These are phyloP conservation scores for Macaranga tanarius DNA, from an alignment of 441 rosid species.

Conservation along the genomic window DNA sequence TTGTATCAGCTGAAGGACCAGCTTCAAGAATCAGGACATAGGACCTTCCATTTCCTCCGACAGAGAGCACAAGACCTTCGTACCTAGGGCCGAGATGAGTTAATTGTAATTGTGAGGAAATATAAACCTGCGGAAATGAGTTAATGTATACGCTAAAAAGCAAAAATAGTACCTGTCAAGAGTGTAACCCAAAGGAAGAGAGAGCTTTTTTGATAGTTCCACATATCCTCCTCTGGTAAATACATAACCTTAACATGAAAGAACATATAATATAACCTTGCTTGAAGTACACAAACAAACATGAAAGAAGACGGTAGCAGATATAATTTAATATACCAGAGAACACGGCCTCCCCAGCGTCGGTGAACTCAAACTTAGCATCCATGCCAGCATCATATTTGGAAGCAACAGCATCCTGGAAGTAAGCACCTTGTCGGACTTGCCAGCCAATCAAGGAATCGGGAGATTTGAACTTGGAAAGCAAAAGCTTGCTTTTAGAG, in stretches of 20 bases:
- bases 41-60: constrained; percentile 97
- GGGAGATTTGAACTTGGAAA: constrained; percentile 72
- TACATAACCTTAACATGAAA: constrained; percentile 63
- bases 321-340: constrained; percentile 48
- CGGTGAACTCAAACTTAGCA: constrained; percentile 84
- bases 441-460: constrained; percentile 82
- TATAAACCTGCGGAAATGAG: too few relatives aligned
- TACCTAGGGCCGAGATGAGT: constrained; percentile 35
- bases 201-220: constrained; percentile 74
- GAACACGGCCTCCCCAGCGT: constrained; percentile 76
- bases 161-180: constrained; percentile 67
- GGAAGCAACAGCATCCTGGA: constrained; percentile 72
- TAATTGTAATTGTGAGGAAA: neutral
- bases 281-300: neutral
- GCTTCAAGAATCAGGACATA: constrained; percentile 92
- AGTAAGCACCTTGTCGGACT: constrained; percentile 84
- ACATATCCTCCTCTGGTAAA: constrained; percentile 92
- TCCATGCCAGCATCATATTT: constrained; percentile 96
- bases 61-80: constrained; percentile 88
- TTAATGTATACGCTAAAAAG: too few relatives aligned
- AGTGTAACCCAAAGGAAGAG: constrained; percentile 78
- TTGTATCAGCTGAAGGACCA: constrained; percentile 84
- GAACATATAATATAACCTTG: too few relatives aligned
- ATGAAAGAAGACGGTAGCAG: constrained; percentile 14
- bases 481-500: constrained; percentile 92